Conservation (phyloP, 805 yeast genomes). For the Yamadazyma laniorum region DNA sequence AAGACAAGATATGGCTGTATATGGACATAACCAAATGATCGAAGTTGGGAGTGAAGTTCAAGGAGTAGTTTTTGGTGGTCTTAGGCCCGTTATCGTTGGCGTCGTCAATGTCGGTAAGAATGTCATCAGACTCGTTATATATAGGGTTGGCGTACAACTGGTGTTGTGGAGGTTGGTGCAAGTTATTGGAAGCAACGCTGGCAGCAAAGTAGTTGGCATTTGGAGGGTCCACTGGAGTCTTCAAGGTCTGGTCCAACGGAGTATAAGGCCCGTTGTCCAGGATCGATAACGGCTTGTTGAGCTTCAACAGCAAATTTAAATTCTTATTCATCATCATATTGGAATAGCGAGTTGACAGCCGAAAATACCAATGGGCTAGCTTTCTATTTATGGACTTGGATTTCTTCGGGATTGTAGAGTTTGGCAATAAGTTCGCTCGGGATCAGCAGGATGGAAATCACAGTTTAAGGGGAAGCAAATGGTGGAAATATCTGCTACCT, state of each 20-base stretch:
- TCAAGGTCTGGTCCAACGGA: constrained; percentile 44
- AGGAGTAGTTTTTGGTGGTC: constrained; percentile 29
- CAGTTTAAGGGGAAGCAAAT: too few species aligned
- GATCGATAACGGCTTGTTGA: constrained; percentile 28
- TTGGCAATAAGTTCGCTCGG: too few species aligned
- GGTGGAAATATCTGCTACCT: too few species aligned
- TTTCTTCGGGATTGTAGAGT: too few species aligned
- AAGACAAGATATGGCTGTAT: constrained; percentile 34
- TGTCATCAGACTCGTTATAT: constrained; percentile 42
- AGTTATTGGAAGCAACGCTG: neutral
- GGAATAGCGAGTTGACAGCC: too few species aligned
- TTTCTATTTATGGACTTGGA: too few species aligned
- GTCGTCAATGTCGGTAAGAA: constrained; percentile 41
- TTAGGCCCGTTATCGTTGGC: constrained; percentile 16
- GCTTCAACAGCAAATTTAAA: constrained; percentile 31
- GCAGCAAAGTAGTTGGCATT: constrained; percentile 8
- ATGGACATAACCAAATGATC: constrained; percentile 36
- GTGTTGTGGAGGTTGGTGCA: constrained; percentile 5
- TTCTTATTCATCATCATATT: constrained; percentile 24
- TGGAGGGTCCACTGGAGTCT: constrained; percentile 38
- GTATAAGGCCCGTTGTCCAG: constrained; percentile 36
- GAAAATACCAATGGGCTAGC: too few species aligned
- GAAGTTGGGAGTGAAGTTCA: constrained; percentile 34
- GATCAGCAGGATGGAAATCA: too few species aligned
- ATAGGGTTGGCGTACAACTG: constrained; percentile 27